These are phyloP conservation scores for Gentiana dahurica DNA, from an alignment of 257 asterid species.

Conservation along the genomic window DNA sequence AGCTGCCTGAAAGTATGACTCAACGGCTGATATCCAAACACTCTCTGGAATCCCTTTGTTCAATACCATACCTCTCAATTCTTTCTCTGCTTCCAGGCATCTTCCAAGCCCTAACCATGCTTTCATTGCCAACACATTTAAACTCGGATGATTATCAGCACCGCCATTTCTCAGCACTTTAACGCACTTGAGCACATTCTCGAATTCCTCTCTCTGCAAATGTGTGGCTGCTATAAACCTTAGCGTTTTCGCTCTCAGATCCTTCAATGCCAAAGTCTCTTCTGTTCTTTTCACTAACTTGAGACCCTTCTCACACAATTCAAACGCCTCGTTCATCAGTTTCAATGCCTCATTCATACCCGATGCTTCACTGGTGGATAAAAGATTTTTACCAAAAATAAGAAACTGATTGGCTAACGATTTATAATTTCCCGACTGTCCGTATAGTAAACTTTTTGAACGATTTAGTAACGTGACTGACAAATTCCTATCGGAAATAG, in stretches of 20 bases:
- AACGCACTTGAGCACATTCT: slow-evolving; percentile 84
- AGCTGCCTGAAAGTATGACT: slow-evolving; percentile 73
- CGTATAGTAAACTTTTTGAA: slow-evolving; percentile 64
- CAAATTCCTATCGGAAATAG: slow-evolving; percentile 59
- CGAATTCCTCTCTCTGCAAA: slow-evolving; percentile 86
- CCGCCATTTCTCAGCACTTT: slow-evolving; percentile 76
- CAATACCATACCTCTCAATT: slow-evolving; percentile 74
- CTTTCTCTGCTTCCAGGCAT: slow-evolving; percentile 85
- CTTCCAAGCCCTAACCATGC: slow-evolving; percentile 92
- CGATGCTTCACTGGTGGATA: slow-evolving; percentile 41
- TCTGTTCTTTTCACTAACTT: slow-evolving; percentile 68
- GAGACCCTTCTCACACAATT: slow-evolving; percentile 85
- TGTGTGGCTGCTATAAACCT: slow-evolving; percentile 88
- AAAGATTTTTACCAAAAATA: slow-evolving; percentile 53
- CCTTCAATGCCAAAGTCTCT: slow-evolving; percentile 68
- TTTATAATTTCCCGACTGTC: slow-evolving; percentile 46
- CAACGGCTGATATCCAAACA: slow-evolving; percentile 95
- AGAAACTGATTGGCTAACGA: slow-evolving; percentile 75
- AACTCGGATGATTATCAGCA: slow-evolving; percentile 78
- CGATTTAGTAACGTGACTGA: slow-evolving; percentile 63
- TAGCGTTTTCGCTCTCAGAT: slow-evolving; percentile 64
- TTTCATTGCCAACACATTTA: slow-evolving; percentile 93
- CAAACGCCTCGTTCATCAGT: slow-evolving; percentile 84
- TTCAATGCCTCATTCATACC: slow-evolving; percentile 63
- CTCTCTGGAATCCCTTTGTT: slow-evolving; percentile 89